phyloP scores from a whole-genome alignment of 225 moss, liverwort and hornwort genomes.

The Lunularia cruciata region DNA sequence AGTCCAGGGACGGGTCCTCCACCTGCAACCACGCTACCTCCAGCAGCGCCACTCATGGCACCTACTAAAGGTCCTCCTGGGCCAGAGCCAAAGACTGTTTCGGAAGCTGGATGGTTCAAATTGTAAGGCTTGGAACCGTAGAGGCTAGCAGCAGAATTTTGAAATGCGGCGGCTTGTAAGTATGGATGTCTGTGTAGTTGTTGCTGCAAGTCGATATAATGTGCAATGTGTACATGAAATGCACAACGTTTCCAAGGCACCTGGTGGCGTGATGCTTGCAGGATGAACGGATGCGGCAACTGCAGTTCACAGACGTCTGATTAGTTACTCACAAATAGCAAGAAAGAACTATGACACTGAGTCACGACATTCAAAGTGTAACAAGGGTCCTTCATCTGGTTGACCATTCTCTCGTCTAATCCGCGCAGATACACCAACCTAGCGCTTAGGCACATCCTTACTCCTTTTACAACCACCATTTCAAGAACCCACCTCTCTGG shows the following conservation, averaged over 20 bases:
- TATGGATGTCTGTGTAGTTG: conserved; percentile 60
- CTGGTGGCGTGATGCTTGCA: conserved; percentile 44
- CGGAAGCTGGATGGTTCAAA: conserved; percentile 63
- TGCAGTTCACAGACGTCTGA: neutral
- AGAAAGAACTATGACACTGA: too few species aligned
- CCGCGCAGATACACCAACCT: too few species aligned
- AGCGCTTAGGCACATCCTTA: too few species aligned
- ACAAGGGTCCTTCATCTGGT: neutral
- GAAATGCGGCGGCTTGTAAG: conserved; percentile 46
- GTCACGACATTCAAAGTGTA: too few species aligned
- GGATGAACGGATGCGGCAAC: conserved; percentile 42
- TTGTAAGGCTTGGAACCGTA: conserved; percentile 77
- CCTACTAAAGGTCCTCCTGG: conserved; percentile 29
- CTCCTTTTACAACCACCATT: too few species aligned
- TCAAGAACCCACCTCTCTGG: too few species aligned
- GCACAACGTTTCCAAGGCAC: conserved; percentile 78
- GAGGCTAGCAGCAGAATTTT: conserved; percentile 34
- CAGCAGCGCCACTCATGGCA: conserved; percentile 25
- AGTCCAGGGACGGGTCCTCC: conserved; percentile 54
- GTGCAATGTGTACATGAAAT: conserved; percentile 82
- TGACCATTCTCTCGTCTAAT: too few species aligned
- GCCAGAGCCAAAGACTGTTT: conserved; percentile 50
- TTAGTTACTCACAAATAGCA: too few species aligned
- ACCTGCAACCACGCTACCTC: conserved; percentile 31
- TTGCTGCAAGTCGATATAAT: conserved; percentile 82